Conservation (phyloP, 2,329 filamentous ascomycete species). For the Incumbomyces delicatus region DNA sequence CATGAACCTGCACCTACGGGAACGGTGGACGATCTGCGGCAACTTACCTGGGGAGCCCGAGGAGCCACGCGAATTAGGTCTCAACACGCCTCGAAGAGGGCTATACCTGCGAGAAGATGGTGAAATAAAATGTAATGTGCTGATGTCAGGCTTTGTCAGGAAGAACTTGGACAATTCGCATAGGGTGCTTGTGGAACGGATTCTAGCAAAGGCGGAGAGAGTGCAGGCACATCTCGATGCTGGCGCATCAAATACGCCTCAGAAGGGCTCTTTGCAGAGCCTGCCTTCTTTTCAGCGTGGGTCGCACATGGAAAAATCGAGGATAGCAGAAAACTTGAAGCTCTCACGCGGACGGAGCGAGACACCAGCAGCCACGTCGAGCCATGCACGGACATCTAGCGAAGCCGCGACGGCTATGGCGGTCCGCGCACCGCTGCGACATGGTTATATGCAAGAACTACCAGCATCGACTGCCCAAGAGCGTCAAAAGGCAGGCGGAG, state of each 20-base stretch:
- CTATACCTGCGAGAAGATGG: conserved; percentile 80
- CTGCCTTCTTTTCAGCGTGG: conserved; percentile 15
- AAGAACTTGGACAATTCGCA: conserved; percentile 73
- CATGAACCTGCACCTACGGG: conserved; percentile 67
- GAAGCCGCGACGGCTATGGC: neutral
- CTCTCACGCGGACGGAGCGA: neutral
- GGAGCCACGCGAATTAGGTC: conserved; percentile 55
- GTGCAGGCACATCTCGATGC: conserved; percentile 24
- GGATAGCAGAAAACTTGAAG: neutral
- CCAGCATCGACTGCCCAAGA: neutral
- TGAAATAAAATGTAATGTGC: conserved; percentile 68
- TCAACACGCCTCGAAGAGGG: conserved; percentile 56
- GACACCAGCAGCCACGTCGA: neutral
- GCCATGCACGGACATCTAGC: neutral
- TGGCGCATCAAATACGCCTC: conserved; percentile 2
- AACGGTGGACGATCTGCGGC: conserved; percentile 68
- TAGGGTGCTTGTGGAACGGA: conserved; percentile 55
- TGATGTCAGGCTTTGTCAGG: conserved; percentile 69
- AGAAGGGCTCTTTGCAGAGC: conserved; percentile 5
- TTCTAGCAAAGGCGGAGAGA: conserved; percentile 44
- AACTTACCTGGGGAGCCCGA: conserved; percentile 59
- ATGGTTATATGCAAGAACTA: neutral
- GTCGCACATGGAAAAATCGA: conserved; percentile 13
- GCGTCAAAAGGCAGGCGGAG: neutral
- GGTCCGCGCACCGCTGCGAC: neutral